A percentile compares a stretch with the other conserved stretches of the same genome.
These are phyloP conservation scores for Fraxinus cuspidata DNA, from an alignment of 257 asterid genomes.

Conservation along the genomic window DNA sequence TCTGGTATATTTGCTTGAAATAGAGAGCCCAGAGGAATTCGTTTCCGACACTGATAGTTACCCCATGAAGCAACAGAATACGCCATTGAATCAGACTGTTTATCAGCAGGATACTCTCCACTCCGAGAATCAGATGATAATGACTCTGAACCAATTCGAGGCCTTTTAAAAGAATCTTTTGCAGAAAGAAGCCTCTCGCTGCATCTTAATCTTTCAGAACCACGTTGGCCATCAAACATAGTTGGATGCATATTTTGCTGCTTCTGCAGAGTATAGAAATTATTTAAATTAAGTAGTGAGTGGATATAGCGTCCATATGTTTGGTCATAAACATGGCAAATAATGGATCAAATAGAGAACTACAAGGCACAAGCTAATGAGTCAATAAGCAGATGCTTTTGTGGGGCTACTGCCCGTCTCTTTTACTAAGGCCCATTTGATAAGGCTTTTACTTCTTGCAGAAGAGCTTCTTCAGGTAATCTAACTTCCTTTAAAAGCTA, in stretches of 20 bases:
- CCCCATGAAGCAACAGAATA: constrained; percentile 37
- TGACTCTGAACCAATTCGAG: constrained; percentile 24
- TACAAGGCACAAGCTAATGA: background rate
- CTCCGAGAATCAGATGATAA: constrained; percentile 39
- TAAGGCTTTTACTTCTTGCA: too few species aligned
- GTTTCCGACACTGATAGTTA: constrained; percentile 28
- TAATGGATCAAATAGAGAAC: background rate
- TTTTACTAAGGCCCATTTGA: background rate
- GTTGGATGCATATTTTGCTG: constrained; percentile 81
- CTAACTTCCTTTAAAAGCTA: too few species aligned
- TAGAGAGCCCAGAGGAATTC: constrained; percentile 41
- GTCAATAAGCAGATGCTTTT: background rate
- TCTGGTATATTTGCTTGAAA: constrained; percentile 55
- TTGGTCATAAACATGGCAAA: background rate
- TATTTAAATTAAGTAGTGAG: constrained; percentile 24
- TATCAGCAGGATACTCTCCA: constrained; percentile 25
- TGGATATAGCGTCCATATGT: background rate
- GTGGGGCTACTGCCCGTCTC: background rate
- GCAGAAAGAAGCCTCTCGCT: constrained; percentile 66
- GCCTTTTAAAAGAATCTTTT: constrained; percentile 51
- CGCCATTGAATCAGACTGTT: constrained; percentile 30
- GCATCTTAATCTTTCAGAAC: constrained; percentile 58
- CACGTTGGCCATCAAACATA: constrained; percentile 60
- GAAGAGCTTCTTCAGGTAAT: too few species aligned
- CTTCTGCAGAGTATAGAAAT: constrained; percentile 51